Evolutionary conservation across 2,329 filamentous ascomycete species (phyloP).

Genomic region (Fusarium subglutinans): DNA sequence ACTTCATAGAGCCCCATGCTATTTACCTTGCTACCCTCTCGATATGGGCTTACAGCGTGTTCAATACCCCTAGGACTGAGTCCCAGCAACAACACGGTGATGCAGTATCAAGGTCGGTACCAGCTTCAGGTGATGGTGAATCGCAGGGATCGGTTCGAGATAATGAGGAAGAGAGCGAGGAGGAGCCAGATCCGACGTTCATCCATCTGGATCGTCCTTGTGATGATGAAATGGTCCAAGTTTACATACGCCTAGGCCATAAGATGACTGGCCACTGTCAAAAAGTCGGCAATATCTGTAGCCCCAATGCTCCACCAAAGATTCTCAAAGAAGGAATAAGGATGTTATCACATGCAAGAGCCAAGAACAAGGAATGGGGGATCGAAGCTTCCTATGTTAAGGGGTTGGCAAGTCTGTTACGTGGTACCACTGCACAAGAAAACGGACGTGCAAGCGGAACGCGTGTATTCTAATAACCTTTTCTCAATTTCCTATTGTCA

Average conservation of each 20-base stretch:
- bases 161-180: background rate
- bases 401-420: background rate
- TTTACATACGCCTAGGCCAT: conserved; percentile 26
- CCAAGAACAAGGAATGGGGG: conserved; percentile 5
- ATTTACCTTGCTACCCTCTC: conserved; percentile 25
- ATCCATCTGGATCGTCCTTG: conserved; percentile 31
- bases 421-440: background rate
- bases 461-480: background rate
- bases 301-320: conserved; percentile 9
- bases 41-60: conserved; percentile 28
- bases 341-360: conserved; percentile 2
- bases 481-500: background rate
- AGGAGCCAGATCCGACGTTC: conserved; percentile 22
- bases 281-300: conserved; percentile 25
- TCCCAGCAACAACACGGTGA: background rate
- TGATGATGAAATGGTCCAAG: conserved; percentile 34
- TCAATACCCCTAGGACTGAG: background rate
- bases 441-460: background rate
- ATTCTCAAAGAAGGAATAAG: conserved; percentile 28
- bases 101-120: background rate
- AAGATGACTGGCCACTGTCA: conserved; percentile 26
- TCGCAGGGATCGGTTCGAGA: background rate
- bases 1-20: conserved; percentile 26
- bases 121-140: background rate
- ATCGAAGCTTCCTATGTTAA: conserved; percentile 3